Conservation (phyloP, 2,329 filamentous ascomycete genomes). For the Fusarium sp. region DNA sequence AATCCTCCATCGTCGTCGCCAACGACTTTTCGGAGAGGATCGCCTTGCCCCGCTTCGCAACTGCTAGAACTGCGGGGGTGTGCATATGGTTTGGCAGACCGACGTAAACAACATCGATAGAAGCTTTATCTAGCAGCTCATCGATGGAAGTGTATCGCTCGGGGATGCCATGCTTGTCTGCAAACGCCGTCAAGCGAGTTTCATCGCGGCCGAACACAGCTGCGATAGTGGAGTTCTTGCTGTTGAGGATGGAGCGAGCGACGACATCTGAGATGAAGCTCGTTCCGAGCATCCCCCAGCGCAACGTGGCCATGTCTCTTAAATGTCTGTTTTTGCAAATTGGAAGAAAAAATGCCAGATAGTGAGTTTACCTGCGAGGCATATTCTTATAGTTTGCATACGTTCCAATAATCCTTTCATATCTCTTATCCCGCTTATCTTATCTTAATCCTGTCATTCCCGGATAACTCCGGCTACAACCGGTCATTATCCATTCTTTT, state of each 20-base stretch:
- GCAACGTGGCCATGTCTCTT: neutral
- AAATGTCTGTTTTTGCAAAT: fast-evolving
- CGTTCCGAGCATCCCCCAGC: conserved; percentile 20
- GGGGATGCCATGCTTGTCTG: conserved; percentile 1
- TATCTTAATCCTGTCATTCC: neutral
- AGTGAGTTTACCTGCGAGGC: fast-evolving
- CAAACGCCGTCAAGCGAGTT: neutral
- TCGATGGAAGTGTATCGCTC: conserved; percentile 9
- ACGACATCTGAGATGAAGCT: conserved; percentile 23
- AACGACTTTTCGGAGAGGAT: conserved; percentile 13
- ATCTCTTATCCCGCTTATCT: neutral
- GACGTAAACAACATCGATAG: conserved; percentile 13
- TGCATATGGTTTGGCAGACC: conserved; percentile 24
- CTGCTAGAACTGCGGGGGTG: conserved; percentile 11
- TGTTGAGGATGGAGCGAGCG: conserved; percentile 9
- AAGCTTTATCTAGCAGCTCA: conserved; percentile 1
- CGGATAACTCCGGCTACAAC: neutral
- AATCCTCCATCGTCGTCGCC: conserved; percentile 11
- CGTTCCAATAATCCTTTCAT: neutral
- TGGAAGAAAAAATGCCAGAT: fast-evolving
- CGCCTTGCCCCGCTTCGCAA: conserved; percentile 18
- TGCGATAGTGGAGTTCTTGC: conserved; percentile 3
- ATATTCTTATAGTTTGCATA: neutral
- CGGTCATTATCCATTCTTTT: neutral
- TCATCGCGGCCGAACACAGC: conserved; percentile 16